Evolutionary conservation across 495 filamentous ascomycete species (phyloP), one percentile per base, ranked within the genome.

Genomic region (Aspergillus nidulans): DNA sequence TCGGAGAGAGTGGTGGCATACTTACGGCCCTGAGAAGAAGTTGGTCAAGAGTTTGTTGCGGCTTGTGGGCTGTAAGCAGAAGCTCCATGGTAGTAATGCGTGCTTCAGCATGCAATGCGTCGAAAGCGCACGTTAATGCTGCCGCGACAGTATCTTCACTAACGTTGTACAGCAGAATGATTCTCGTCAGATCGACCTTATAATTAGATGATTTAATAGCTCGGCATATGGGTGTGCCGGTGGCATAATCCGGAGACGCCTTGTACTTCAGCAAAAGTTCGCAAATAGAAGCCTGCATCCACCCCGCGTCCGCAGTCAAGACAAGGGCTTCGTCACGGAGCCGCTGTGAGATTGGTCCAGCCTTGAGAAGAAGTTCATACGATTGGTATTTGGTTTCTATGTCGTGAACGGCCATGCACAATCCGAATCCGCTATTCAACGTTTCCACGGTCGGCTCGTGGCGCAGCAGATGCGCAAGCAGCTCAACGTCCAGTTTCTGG

Each of bases 311-410:
- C 4, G 36, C 39, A 32, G 53, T 45, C 3, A 24, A 13, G 16
- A 56, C 45, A 4, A 56, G 25, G 6, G 53, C 53, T 13, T 56
- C 53, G 10, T 56, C 39, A 13, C 49, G 45, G 9, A 56, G 53
- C 16, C 53, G 44, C 13, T 40, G 21, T 15, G 53, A 18, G 3
- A 49, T 8, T 8, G 44, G 6, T 4, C 53, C 53, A 9, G 53
- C 45, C 28, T 34, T 26, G 26, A 56, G 53, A 6, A 56, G 34
- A 4, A 56, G 45, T 6, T 44, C 34, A 16, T 49, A 56, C 3
- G 39, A 6, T 9, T 49, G 38, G 28, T 49, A 49, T 24, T 43
- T 56, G 2, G 10, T 12, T 10, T 39, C 32, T 0, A 39, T 13
- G 21, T 41, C 45, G n/a, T 40, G 20, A 6, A 56, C 4, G 6